Base-by-base conservation (phyloP, 1,284 basidiomycete genomes). In the Cutaneotrichosporon dermatis region DNA sequence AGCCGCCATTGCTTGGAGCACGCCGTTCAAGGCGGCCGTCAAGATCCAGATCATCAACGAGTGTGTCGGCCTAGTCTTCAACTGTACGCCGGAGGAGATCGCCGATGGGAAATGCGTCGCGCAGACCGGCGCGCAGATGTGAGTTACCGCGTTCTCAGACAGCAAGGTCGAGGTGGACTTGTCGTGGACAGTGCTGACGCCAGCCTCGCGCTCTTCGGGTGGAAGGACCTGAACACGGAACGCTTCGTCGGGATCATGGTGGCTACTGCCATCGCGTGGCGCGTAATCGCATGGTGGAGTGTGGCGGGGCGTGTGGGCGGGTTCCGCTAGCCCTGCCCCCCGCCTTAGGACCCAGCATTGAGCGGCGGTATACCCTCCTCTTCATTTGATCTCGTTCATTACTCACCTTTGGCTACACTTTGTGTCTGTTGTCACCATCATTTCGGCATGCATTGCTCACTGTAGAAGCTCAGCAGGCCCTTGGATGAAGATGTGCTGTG, bases 11-110 rank as follows among this genome's bases (percentile, higher is more conserved):
- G 74, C 73, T 13, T 79, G 77, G 77, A 66, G 61, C 5, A 66
- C 69, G 12, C 65, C 62, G 35, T 53, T 69, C 39, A 76, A 76
- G 65, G 67, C 61, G 33, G 74, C 76, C 11, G 72, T 74, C 5
- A 62, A 69, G 12, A 60, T 81, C 10, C 72, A 78, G 44, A 70
- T 79, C 51, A 80, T 81, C 73, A 81, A 82, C 67, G 80, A 80
- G 60, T 68, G 73, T 16, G 46, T 64, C 6, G 79, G 79, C 4
- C 63, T 76, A 8, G 51, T 54, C 11, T 79, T 82, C 66, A 42
- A 72, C 39, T 82, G 80, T 60, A 65, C 77, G 8, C 33, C 60
- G 1, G 70, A 68, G 6, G 67, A 78, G 25, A 60, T 80, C 4
- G 41, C 54, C 5, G 65, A 65, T 1, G 80, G 79, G 6, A 65